These are phyloP conservation scores for Monilinia fructigena DNA, from an alignment of 2,329 filamentous ascomycete genomes.

Conservation along the genomic window DNA sequence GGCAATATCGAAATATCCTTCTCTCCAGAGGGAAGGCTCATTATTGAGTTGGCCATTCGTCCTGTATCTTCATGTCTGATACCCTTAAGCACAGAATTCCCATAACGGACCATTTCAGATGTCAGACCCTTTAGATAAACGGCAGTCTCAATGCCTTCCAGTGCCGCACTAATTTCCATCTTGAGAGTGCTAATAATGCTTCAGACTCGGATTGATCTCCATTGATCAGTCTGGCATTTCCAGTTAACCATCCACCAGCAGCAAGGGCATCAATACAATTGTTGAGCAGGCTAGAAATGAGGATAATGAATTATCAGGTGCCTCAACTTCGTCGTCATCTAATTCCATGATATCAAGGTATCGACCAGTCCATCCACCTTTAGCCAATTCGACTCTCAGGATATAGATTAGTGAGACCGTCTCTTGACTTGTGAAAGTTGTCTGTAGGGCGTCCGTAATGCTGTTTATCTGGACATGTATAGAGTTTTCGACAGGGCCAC, in stretches of 20 bases:
- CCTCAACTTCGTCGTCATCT: conserved; percentile 48
- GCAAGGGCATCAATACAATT: conserved; percentile 75
- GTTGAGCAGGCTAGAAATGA: conserved; percentile 69
- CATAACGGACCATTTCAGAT: conserved; percentile 65
- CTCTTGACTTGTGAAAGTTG: conserved; percentile 63
- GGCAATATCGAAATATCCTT: conserved; percentile 57
- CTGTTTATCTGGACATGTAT: conserved; percentile 59
- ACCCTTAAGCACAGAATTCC: conserved; percentile 40
- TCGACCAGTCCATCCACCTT: conserved; percentile 72
- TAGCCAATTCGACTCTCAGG: conserved; percentile 69
- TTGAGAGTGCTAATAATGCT: conserved; percentile 62
- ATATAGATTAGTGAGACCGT: conserved; percentile 70
- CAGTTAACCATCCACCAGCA: conserved; percentile 69
- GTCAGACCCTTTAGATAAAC: conserved; percentile 63
- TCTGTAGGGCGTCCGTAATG: conserved; percentile 63
- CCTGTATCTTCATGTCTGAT: conserved; percentile 35
- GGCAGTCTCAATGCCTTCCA: conserved; percentile 71
- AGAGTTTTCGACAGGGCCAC: conserved; percentile 69
- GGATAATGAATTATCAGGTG: conserved; percentile 65
- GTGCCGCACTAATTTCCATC: conserved; percentile 66
- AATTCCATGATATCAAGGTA: conserved; percentile 59
- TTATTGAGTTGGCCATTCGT: conserved; percentile 43
- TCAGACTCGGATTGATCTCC: conserved; percentile 53
- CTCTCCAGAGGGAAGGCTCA: conserved; percentile 47
- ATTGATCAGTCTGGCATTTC: conserved; percentile 52